Evolutionary conservation across 345 rosid species (phyloP), one percentile per base, ranked within the genome.

Genomic region (Citrus sp.): DNA sequence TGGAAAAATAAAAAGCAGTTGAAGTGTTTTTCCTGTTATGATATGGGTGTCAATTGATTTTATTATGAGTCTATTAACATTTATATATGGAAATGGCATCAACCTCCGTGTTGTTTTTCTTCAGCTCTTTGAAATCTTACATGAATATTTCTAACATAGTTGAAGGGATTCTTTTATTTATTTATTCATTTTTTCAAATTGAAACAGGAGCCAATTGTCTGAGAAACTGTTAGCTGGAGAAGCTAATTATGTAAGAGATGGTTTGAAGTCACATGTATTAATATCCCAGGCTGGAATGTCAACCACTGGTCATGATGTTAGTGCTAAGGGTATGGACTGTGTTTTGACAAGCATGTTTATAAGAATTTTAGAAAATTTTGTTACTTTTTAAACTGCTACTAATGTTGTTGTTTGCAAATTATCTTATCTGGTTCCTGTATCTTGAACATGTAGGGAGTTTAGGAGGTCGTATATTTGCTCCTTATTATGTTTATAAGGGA

Each of bases 401-500:
- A 10, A 64, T 80, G n/a, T 27, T 68, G n/a, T 0, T 10, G 14
- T 13, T 58, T 2, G 19, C 37, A 34, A 5, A 5, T 32, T 4
- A 16, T 10, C 75, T 21, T 21, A 61, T 30, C 63, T 66, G 9
- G 46, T 37, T 49, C 70, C 55, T 77, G 38, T 14, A 60, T 62
- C 76, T 34, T 79, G 59, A 79, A 77, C 74, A 54, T 77, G 78
- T 74, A 66, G 83, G 84, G 55, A 86, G 70, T 34, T 80, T 77
- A 68, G 76, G 78, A 60, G 88, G 82, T 82, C 85, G 94, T n/a
- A 77, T 92, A 60, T 91, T 83, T 79, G 97, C 98, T 63, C 90
- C 95, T 4, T 94, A 88, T 81, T 76, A 91, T 66, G 63, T 94
- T 42, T 94, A 81, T 90, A 96, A 96, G 86, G 99, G 98, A 21